These are phyloP conservation scores for Stentor roeselii DNA, from an alignment of 73 alveolate species.

Conservation along the genomic window DNA sequence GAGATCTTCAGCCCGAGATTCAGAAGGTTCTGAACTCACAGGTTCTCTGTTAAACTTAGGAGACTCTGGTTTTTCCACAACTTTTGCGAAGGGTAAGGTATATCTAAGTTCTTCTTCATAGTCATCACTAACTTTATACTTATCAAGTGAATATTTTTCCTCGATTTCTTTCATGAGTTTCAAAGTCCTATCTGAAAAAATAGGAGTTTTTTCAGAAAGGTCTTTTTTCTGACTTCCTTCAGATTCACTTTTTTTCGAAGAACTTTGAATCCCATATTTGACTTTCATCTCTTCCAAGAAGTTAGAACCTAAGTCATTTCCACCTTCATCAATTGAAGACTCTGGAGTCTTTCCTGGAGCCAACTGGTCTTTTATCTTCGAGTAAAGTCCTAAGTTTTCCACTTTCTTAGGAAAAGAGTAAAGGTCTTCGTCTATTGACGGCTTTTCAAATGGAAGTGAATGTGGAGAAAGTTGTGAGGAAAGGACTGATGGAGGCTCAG, in stretches of 20 bases:
- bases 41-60: neutral
- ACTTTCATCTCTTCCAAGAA: neutral
- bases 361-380: neutral
- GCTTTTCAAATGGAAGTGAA: neutral
- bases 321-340: neutral
- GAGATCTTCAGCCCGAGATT: too few species aligned
- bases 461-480: neutral
- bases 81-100: neutral
- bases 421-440: neutral
- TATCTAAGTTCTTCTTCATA: neutral
- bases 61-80: neutral
- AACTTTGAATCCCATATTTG: neutral
- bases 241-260: neutral
- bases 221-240: neutral
- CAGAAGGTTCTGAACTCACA: too few species aligned
- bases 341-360: neutral
- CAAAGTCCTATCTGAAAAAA: neutral
- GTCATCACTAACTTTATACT: neutral
- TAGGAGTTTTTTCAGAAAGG: neutral
- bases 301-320: neutral
- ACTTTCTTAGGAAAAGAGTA: neutral
- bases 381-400: neutral
- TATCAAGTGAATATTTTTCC: neutral
- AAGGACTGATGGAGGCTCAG: constrained; percentile 2
- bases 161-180: neutral